A percentile compares a stretch with the other conserved stretches of the same genome.
phyloP scores from a whole-genome alignment of 2,329 filamentous ascomycete genomes.

The Alternaria longipes region DNA sequence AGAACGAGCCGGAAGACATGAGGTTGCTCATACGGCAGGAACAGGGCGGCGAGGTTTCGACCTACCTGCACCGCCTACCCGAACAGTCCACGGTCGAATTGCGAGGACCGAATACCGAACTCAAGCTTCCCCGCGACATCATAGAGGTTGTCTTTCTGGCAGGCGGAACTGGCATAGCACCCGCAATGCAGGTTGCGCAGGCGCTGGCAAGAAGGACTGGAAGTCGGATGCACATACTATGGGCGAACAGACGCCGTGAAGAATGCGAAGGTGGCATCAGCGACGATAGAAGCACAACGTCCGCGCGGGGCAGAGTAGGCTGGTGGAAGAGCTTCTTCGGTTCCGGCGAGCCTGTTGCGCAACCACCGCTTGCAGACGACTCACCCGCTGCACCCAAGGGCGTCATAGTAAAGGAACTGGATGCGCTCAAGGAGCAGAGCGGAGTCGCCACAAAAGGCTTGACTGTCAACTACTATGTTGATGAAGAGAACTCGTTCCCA shows the following conservation, averaged over 20 bases:
- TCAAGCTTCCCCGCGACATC: conserved; percentile 63
- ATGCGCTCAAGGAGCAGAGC: conserved; percentile 16
- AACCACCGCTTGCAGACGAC: conserved; percentile 12
- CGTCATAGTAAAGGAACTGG: conserved; percentile 34
- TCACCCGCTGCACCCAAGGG: conserved; percentile 43
- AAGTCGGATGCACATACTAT: conserved; percentile 73
- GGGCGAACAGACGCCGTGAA: conserved; percentile 76
- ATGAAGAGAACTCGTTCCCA: conserved; percentile 78
- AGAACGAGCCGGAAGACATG: conserved; percentile 56
- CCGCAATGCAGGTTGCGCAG: conserved; percentile 81
- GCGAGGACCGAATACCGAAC: conserved; percentile 80
- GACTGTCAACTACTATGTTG: conserved; percentile 78
- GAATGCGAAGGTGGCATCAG: conserved; percentile 71
- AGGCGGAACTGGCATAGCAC: conserved; percentile 91
- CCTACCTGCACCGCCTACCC: conserved; percentile 74
- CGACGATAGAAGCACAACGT: conserved; percentile 49
- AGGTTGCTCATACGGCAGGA: conserved; percentile 83
- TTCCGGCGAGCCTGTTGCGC: conserved; percentile 18
- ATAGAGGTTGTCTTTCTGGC: conserved; percentile 80
- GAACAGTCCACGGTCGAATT: conserved; percentile 74
- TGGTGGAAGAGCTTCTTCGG: conserved; percentile 44
- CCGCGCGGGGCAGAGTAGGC: conserved; percentile 22
- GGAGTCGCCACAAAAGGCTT: conserved; percentile 31
- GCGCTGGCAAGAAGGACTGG: conserved; percentile 63
- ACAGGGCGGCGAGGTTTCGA: conserved; percentile 83